Evolutionary conservation across 1,139 yeast species (phyloP).

Genomic region (Suhomyces guaymorum): DNA sequence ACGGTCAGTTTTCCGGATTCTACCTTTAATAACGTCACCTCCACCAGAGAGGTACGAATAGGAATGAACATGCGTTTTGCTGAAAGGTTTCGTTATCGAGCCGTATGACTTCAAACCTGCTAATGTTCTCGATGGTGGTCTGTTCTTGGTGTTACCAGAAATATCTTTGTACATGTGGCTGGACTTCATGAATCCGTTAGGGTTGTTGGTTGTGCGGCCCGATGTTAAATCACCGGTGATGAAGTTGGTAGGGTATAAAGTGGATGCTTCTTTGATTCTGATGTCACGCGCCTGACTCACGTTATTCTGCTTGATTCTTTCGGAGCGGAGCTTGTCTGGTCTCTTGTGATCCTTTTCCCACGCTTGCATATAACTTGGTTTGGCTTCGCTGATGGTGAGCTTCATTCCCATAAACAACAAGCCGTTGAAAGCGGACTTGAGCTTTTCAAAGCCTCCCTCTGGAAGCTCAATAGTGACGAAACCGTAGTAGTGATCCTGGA

Average conservation of each 20-base stretch:
- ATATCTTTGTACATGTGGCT: constrained; percentile 36
- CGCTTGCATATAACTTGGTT: constrained; percentile 32
- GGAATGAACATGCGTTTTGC: constrained; percentile 20
- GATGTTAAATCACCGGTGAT: constrained; percentile 20
- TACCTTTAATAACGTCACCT: constrained; percentile 58
- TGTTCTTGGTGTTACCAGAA: constrained; percentile 40
- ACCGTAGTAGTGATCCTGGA: constrained; percentile 60
- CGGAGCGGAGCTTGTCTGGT: constrained; percentile 34
- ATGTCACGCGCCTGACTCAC: constrained; percentile 44
- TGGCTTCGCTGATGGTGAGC: constrained; percentile 54
- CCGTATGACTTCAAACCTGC: constrained; percentile 41
- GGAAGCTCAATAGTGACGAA: constrained; percentile 60
- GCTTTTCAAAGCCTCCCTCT: constrained; percentile 42
- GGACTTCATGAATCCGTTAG: constrained; percentile 34
- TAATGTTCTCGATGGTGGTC: constrained; percentile 34
- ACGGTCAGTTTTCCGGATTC: constrained; percentile 58
- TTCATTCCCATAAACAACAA: constrained; percentile 73
- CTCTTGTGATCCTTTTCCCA: constrained; percentile 47
- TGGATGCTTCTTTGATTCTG: constrained; percentile 42
- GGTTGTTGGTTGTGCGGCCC: constrained; percentile 16
- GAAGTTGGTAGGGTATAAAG: constrained; percentile 28
- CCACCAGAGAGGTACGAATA: constrained; percentile 35
- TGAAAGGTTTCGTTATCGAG: constrained; percentile 20
- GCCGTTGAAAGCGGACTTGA: constrained; percentile 64
- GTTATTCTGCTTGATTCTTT: constrained; percentile 31